Evolutionary conservation across 306 rosid species (phyloP).

Genomic region (Casuarina equisetifolia): DNA sequence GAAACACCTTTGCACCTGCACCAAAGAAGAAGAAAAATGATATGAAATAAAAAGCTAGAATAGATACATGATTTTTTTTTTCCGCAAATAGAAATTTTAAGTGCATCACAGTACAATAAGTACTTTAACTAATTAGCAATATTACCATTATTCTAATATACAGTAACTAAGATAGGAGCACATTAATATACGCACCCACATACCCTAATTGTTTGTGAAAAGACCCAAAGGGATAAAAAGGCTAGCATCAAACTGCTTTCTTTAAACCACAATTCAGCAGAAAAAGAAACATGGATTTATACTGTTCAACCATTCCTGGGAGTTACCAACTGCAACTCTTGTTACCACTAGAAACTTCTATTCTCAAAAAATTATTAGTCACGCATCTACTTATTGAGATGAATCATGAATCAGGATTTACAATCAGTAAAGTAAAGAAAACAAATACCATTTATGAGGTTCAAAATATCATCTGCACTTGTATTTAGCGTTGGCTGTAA

Average conservation of each 20-base stretch:
- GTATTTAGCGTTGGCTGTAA: conserved; percentile 70
- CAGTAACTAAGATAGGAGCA: too few species aligned
- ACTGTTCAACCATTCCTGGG: neutral
- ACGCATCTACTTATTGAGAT: neutral
- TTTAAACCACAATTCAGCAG: too few species aligned
- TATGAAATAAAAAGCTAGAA: neutral
- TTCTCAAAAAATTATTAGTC: neutral
- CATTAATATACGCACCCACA: neutral
- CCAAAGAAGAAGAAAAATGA: conserved; percentile 11
- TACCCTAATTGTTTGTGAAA: neutral
- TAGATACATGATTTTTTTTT: too few species aligned
- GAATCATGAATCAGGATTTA: neutral
- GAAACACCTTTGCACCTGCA: conserved; percentile 60
- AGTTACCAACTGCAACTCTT: neutral
- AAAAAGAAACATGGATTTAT: neutral
- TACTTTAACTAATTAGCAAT: neutral
- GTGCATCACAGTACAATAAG: too few species aligned
- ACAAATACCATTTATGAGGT: conserved; percentile 57
- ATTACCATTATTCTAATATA: neutral
- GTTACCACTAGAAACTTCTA: neutral
- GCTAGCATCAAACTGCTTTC: too few species aligned
- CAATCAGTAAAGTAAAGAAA: neutral
- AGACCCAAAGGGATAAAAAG: neutral
- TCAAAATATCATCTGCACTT: conserved; percentile 48
- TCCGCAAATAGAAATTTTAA: too few species aligned